These are phyloP conservation scores for Neurospora crassa DNA, from an alignment of 2,329 filamentous ascomycete species.

Conservation along the genomic window DNA sequence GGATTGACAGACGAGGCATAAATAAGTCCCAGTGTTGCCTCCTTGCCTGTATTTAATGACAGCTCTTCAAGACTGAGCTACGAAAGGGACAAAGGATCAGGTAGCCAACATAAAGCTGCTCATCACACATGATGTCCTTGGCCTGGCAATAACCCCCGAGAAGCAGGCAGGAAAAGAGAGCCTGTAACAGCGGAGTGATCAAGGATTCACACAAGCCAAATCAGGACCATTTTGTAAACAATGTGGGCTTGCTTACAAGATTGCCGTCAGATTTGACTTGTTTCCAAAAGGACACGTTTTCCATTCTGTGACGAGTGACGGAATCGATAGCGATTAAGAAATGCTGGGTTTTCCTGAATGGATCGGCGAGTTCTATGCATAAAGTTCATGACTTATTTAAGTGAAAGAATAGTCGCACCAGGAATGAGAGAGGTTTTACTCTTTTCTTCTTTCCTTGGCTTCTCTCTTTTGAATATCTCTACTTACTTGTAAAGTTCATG, in stretches of 20 bases:
- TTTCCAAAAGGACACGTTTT: background rate
- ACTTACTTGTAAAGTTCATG: too few species aligned
- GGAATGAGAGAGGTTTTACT: rapidly evolving
- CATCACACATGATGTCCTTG: background rate
- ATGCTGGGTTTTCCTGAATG: background rate
- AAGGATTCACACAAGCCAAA: background rate
- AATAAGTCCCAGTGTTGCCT: too few species aligned
- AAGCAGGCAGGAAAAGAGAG: background rate
- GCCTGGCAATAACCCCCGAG: background rate
- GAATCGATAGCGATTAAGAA: background rate
- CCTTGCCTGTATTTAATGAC: too few species aligned
- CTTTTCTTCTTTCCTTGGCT: background rate
- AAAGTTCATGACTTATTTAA: background rate
- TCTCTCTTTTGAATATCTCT: background rate
- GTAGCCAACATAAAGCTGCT: too few species aligned
- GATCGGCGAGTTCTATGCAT: too few species aligned
- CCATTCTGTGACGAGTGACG: background rate
- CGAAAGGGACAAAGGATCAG: too few species aligned
- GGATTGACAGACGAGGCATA: too few species aligned
- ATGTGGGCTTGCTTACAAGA: background rate
- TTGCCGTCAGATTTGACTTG: background rate
- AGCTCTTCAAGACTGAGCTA: too few species aligned
- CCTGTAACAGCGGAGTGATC: background rate
- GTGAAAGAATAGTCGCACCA: background rate
- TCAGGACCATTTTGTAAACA: background rate